phyloP scores from a whole-genome alignment of 176 grass and related monocot species.

The Oropetium thomaeum region DNA sequence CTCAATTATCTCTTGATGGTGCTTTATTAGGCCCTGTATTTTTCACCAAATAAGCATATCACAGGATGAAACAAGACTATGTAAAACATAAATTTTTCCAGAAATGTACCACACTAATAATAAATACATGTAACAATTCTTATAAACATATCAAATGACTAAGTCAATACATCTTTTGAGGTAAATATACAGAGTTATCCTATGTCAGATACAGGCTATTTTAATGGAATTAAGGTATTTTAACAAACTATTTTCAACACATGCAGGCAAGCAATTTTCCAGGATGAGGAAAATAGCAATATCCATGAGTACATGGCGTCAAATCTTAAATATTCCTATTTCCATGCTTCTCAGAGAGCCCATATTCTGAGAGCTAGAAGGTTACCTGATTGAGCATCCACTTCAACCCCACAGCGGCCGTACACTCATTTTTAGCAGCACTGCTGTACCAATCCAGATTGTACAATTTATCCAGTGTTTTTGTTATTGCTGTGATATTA shows the following conservation, averaged over 20 bases:
- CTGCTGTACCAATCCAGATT: conserved; percentile 97
- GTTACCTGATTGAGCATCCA: conserved; percentile 99
- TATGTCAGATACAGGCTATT: background rate
- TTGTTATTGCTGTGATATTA: conserved; percentile 60
- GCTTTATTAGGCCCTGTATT: conserved; percentile 71
- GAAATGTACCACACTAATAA: background rate
- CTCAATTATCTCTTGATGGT: conserved; percentile 68
- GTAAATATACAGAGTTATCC: background rate
- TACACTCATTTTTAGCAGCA: conserved; percentile 95
- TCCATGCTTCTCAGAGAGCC: background rate
- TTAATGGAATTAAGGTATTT: background rate
- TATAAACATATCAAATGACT: background rate
- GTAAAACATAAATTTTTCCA: background rate
- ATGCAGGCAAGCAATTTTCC: background rate
- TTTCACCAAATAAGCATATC: conserved; percentile 17
- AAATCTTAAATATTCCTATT: background rate
- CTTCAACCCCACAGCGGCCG: conserved; percentile 75
- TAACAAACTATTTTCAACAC: conserved; percentile 7
- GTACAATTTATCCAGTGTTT: conserved; percentile 72
- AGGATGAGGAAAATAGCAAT: background rate
- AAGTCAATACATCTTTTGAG: background rate
- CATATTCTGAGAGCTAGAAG: background rate
- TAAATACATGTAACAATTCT: background rate
- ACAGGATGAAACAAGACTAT: background rate
- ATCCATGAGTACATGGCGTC: background rate